phyloP scores from a whole-genome alignment of 257 asterid genomes.

The Solanum pimpinellifolium region DNA sequence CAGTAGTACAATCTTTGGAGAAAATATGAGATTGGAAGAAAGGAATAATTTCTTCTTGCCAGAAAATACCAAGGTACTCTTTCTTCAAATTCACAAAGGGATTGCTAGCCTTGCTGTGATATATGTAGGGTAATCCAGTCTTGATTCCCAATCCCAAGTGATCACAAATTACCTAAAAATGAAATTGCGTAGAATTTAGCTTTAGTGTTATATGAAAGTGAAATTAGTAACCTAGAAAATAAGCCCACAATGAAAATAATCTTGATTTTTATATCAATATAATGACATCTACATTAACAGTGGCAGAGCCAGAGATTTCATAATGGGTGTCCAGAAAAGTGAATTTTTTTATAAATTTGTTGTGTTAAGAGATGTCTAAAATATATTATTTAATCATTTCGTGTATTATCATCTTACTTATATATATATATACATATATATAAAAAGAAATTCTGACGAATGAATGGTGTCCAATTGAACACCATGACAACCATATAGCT shows the following conservation, averaged over 20 bases:
- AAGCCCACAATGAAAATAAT: not conserved
- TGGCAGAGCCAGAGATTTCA: not conserved
- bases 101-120: conserved; percentile 97
- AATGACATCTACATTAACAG: not conserved
- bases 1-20: conserved; percentile 54
- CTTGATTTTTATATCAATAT: not conserved
- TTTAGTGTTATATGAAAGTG: not conserved
- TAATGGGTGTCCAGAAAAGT: not conserved
- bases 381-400: not conserved
- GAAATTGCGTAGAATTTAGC: not conserved
- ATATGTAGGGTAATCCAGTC: conserved; percentile 83
- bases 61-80: conserved; percentile 82
- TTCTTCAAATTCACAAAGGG: conserved; percentile 77
- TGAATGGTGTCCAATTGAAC: too few relatives aligned
- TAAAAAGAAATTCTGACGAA: too few relatives aligned
- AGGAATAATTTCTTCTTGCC: conserved; percentile 95
- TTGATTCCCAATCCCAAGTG: conserved; percentile 82
- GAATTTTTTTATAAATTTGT: too few relatives aligned
- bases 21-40: conserved; percentile 60
- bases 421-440: too few relatives aligned
- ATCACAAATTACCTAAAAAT: conserved; percentile 67
- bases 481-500: not conserved
- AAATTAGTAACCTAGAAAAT: not conserved
- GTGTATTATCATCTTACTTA: not conserved
- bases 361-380: not conserved